A percentile compares a stretch with the other conserved stretches of the same genome.
These are phyloP conservation scores for Galerina sulciceps DNA, from an alignment of 768 basidiomycete genomes.

Conservation along the genomic window DNA sequence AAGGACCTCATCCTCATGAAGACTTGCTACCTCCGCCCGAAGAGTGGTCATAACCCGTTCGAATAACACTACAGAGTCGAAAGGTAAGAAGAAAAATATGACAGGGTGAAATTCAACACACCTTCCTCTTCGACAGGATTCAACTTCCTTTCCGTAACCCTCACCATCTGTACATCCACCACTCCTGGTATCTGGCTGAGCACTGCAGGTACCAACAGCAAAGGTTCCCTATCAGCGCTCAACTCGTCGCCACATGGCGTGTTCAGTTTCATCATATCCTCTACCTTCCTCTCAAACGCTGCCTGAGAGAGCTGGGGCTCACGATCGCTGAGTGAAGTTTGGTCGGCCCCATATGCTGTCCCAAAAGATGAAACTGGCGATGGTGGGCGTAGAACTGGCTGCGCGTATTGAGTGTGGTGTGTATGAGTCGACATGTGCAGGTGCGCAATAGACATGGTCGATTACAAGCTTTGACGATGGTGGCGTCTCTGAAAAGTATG, in stretches of 20 bases:
- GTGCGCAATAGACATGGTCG: background rate
- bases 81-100: background rate
- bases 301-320: conserved; percentile 40
- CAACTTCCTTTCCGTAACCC: conserved; percentile 18
- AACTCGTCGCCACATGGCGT: conserved; percentile 44
- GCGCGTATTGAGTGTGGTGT: conserved; percentile 48
- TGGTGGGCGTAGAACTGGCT: conserved; percentile 49
- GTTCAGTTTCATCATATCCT: conserved; percentile 40
- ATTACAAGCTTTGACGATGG: too few species aligned
- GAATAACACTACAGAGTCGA: conserved; percentile 23
- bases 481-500: too few species aligned
- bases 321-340: conserved; percentile 49
- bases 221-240: conserved; percentile 40
- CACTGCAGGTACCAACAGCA: conserved; percentile 32
- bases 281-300: conserved; percentile 48
- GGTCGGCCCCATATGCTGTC: conserved; percentile 48
- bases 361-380: conserved; percentile 59
- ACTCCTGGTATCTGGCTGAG: conserved; percentile 9
- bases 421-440: conserved; percentile 22
- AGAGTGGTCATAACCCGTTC: conserved; percentile 42
- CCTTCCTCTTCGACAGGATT: conserved; percentile 38
- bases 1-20: conserved; percentile 54
- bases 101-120: conserved; percentile 22
- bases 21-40: conserved; percentile 37
- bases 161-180: conserved; percentile 6